phyloP scores from a whole-genome alignment of 169 alveolate genomes.

The Miamiensis avidus region DNA sequence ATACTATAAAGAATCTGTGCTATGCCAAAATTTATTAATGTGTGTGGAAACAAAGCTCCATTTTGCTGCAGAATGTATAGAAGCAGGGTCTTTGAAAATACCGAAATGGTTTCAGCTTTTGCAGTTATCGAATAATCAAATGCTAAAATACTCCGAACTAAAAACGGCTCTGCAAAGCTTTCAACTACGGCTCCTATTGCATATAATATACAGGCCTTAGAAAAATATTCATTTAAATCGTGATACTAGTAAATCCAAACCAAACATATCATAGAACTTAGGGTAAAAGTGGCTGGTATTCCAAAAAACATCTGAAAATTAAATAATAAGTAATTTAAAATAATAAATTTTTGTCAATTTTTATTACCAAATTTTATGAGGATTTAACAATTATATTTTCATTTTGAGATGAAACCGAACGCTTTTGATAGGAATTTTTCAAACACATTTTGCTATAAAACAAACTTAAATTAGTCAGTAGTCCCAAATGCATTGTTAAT shows the following conservation, averaged over 20 bases:
- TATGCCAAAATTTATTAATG: conserved; percentile 12
- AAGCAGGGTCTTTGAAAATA: conserved; percentile 11
- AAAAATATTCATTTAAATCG: background rate
- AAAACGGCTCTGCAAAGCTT: conserved; percentile 9
- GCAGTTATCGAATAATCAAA: conserved; percentile 9
- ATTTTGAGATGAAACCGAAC: background rate
- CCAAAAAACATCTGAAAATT: conserved; percentile 17
- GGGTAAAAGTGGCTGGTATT: background rate
- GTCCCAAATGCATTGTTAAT: background rate
- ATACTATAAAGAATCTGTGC: conserved; percentile 1
- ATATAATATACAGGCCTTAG: conserved; percentile 2
- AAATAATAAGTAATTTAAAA: background rate
- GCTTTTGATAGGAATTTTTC: conserved; percentile 20
- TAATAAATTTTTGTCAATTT: background rate
- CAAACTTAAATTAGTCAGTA: conserved; percentile 13
- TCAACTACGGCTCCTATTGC: conserved; percentile 18
- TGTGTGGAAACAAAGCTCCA: background rate
- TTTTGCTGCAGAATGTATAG: background rate
- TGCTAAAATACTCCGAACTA: background rate
- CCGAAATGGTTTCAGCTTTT: conserved; percentile 14
- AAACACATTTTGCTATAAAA: conserved; percentile 12
- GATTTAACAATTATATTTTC: background rate
- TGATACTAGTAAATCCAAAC: background rate
- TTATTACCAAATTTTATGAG: conserved; percentile 10
- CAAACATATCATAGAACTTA: background rate